Evolutionary conservation across 805 yeast genomes (phyloP).

Genomic region (Nakazawaea populi): DNA sequence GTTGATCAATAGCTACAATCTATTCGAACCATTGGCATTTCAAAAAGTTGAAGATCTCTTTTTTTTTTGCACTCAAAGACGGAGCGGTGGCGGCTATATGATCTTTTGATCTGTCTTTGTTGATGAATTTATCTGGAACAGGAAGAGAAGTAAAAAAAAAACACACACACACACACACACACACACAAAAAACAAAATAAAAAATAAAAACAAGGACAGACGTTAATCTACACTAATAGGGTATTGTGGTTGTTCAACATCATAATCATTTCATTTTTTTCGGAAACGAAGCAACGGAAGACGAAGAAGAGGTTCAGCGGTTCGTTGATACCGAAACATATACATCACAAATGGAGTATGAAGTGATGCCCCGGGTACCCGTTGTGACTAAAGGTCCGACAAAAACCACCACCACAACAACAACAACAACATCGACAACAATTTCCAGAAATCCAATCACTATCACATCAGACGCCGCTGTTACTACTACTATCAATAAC

Average conservation of each 20-base stretch:
- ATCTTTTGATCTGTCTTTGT: too few species aligned
- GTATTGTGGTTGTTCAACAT: neutral
- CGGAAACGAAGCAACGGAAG: neutral
- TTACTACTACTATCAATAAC: neutral
- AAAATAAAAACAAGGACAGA: neutral
- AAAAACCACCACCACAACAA: neutral
- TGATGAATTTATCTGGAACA: too few species aligned
- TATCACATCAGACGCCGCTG: neutral
- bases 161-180: too few species aligned
- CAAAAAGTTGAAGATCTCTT: too few species aligned
- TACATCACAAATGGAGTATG: neutral
- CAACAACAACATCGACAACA: neutral
- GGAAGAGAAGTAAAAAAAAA: too few species aligned
- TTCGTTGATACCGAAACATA: neutral
- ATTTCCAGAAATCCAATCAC: neutral
- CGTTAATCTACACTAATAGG: neutral
- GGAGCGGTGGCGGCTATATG: too few species aligned
- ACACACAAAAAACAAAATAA: too few species aligned
- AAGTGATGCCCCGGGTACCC: neutral
- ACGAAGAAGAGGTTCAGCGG: neutral
- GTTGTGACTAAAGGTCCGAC: neutral
- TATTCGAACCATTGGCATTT: too few species aligned
- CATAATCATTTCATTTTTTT: neutral
- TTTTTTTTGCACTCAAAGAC: too few species aligned
- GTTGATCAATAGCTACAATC: too few species aligned